A percentile compares a stretch with the other conserved stretches of the same genome.
phyloP scores from a whole-genome alignment of 768 basidiomycete genomes.

The Plicaturopsis crispa region DNA sequence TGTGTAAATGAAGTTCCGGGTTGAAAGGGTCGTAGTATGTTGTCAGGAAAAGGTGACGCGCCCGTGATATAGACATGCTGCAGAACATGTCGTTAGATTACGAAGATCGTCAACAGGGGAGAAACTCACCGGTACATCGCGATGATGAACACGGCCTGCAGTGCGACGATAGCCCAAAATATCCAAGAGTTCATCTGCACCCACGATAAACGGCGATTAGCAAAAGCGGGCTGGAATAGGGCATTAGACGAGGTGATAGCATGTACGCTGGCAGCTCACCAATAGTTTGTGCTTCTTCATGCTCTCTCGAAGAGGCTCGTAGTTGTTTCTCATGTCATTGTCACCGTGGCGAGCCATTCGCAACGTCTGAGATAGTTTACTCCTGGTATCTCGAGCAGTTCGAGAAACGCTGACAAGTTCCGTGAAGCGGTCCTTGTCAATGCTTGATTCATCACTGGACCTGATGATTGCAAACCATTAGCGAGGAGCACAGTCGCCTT shows the following conservation, averaged over 20 bases:
- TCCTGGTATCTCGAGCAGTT: conserved; percentile 41
- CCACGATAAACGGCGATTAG: conserved; percentile 11
- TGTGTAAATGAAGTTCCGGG: conserved; percentile 57
- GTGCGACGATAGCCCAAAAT: conserved; percentile 24
- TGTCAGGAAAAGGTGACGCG: conserved; percentile 56
- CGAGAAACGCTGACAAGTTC: conserved; percentile 48
- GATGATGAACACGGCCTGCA: conserved; percentile 40
- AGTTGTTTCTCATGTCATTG: conserved; percentile 24
- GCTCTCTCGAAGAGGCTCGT: conserved; percentile 24
- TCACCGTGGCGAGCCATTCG: conserved; percentile 30
- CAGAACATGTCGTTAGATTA: conserved; percentile 7
- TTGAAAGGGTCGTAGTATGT: conserved; percentile 77
- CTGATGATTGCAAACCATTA: conserved; percentile 26
- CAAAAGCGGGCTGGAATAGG: conserved; percentile 8
- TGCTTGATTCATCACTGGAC: conserved; percentile 23
- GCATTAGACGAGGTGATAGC: conserved; percentile 1
- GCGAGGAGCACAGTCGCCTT: no score
- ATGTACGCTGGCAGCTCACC: conserved; percentile 23
- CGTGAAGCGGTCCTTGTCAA: conserved; percentile 37
- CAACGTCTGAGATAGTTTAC: conserved; percentile 34
- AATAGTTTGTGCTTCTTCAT: conserved; percentile 27
- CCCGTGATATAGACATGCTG: conserved; percentile 40
- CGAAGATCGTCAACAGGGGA: background rate
- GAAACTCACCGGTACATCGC: conserved; percentile 53
- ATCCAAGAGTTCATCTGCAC: conserved; percentile 22